Evolutionary conservation across 1,284 basidiomycete genomes (phyloP).

Genomic region (Puccinia sorghi): DNA sequence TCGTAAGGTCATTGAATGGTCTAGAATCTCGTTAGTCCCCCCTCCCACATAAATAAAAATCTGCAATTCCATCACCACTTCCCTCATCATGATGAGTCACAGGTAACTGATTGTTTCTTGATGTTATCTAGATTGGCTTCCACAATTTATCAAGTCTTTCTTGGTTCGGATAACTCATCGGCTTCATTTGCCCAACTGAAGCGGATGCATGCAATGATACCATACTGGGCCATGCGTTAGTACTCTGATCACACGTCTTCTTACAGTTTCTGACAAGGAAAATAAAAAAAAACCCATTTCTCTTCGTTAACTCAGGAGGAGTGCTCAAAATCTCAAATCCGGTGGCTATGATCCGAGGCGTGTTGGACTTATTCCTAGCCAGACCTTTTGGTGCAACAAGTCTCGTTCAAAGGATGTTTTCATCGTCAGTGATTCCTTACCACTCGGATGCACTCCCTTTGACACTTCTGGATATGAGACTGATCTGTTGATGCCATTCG

Average conservation of each 20-base stretch:
- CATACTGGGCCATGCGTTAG: slow-evolving; percentile 66
- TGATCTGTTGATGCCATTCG: background rate
- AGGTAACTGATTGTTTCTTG: background rate
- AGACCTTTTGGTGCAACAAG: slow-evolving; percentile 93
- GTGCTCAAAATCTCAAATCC: slow-evolving; percentile 93
- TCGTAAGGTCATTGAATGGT: slow-evolving; percentile 90
- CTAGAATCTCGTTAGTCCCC: slow-evolving; percentile 76
- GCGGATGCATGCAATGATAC: slow-evolving; percentile 92
- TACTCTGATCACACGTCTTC: background rate
- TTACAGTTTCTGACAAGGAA: background rate
- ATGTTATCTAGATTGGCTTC: slow-evolving; percentile 71
- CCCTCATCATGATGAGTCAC: background rate
- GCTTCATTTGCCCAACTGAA: slow-evolving; percentile 85
- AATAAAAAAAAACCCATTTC: background rate
- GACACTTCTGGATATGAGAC: background rate
- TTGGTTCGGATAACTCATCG: slow-evolving; percentile 88
- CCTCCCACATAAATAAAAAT: slow-evolving; percentile 55
- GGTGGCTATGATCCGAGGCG: slow-evolving; percentile 86
- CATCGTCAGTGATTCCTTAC: slow-evolving; percentile 17
- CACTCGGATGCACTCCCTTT: background rate
- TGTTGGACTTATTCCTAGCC: slow-evolving; percentile 95
- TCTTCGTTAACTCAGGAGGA: slow-evolving; percentile 76
- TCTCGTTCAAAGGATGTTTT: slow-evolving; percentile 67
- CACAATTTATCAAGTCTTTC: slow-evolving; percentile 90
- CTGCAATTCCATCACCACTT: slow-evolving; percentile 33